Base-by-base conservation (phyloP, 805 yeast genomes). In the Candida ponderosae region DNA sequence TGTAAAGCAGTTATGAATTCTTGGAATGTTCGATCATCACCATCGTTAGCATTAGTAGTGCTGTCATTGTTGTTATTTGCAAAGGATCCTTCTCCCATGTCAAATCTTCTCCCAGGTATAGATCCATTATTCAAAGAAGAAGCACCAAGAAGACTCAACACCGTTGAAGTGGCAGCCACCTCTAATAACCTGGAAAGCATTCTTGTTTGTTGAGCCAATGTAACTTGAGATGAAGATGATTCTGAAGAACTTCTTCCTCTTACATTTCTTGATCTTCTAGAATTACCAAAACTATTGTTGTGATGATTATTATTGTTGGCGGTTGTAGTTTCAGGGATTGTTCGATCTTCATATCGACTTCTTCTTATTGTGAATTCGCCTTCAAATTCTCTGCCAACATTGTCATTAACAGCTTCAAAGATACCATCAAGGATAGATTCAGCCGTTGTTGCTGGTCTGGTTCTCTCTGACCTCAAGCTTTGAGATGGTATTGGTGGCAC, bases 111-210 rank as follows among this genome's bases (percentile, higher is more conserved):
- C 0, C 63, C 63, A 30, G 47, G 3, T 6, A 18, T 30, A 13
- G 7, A 13, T 13, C 6, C 32, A 19, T 21, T 16, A 9, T 21
- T 45, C 2, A 47, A 46, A 11, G 39, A 31, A 3, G 53, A 30
- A 2, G 55, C 33, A 9, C 61, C 70, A 32, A 67, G 56, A 15
- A 69, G 42, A 6, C 68, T 59, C 3, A 51, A 46, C 3, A 69
- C 67, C 0, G 74, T 67, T 3, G 71, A 66, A 1, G 63, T 57
- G 0, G 74, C 70, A 1, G 74, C 74, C 17, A 66, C 48, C 16
- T 70, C 68, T 23, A 68, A 43, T 16, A 68, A 46, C 27, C 71
- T 50, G 2, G 73, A 62, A 6, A 68, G 52, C 59, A 67, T 62
- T 14, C 63, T 59, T 2, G 68, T 57, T 39, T 68, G 74, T 19